Evolutionary conservation across 2,329 filamentous ascomycete genomes (phyloP), one percentile per base, ranked within the genome.

Genomic region (Elsinoe arachidis): DNA sequence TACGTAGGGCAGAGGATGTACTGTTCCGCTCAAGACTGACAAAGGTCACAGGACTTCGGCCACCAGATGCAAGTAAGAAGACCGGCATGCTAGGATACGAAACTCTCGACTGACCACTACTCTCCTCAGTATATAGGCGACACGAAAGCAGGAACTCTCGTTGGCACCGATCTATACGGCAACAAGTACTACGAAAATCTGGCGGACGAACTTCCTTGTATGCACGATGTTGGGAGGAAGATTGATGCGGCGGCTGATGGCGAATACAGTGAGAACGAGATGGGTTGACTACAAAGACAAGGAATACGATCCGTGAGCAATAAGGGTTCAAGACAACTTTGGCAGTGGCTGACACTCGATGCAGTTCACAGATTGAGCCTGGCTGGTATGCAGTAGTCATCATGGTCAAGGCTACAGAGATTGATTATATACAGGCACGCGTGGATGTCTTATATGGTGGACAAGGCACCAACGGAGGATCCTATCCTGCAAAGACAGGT

Each of bases 171-270:
- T 78, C 83, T 85, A 73, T 95, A 85, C 71, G 95, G 93, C 73
- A 99, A 99, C 84, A 97, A 96, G 78, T 99, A 81, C 81, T 99
- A 83, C 73, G 93, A 99, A 81, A 96, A 99, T 79, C 74, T 83
- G 69, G 76, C 78, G 61, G 90, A 97, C 71, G 93, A 99, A 74
- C 80, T 99, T 60, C 93, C 93, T 59, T 79, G 89, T 95, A 79
- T 71, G 86, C 67, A n/a, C 43, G 7, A 21, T 33, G 14, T 30
- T 12, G 33, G 21, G 53, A 58, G 49, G 54, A 55, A 63, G 7
- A 17, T 3, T 34, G 43, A 26, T 9, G 21, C 12, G 23, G 6
- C 17, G 39, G 11, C 54, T 59, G 56, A 57, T 47, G 55, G 35
- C 43, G 51, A 44, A 26, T 17, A 56, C 66, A 93, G 90, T 96